Percentiles rank a stretch among this genome's conserved stretches.
These are phyloP conservation scores for Xylariomycetidae sp. DNA, from an alignment of 2,329 filamentous ascomycete species.

Conservation along the genomic window DNA sequence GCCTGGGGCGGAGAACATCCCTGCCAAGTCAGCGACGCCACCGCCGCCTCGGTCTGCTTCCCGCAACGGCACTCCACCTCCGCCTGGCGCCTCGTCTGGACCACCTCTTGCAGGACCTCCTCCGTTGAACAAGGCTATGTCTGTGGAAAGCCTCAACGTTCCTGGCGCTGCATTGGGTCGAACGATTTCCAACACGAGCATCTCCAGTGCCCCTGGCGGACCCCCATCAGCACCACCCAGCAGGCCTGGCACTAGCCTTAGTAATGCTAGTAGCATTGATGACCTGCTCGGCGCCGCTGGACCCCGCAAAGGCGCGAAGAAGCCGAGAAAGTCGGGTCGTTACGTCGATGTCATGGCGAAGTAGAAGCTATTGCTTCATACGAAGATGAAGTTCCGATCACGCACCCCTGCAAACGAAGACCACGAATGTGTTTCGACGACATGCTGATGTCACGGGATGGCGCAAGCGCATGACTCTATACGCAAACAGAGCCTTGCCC, in stretches of 20 bases:
- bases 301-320: constrained; percentile 62
- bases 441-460: not conserved
- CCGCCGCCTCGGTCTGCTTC: constrained; percentile 75
- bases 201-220: constrained; percentile 25
- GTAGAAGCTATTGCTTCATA: constrained; percentile 21
- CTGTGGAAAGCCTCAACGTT: constrained; percentile 30
- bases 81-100: constrained; percentile 35
- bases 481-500: constrained; percentile 1
- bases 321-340: constrained; percentile 73
- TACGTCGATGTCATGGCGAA: constrained; percentile 97
- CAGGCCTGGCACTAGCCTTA: constrained; percentile 74
- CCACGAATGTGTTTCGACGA: not conserved
- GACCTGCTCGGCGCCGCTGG: constrained; percentile 75
- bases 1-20: constrained; percentile 57
- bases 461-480: not conserved
- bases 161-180: constrained; percentile 26
- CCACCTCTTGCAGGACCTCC: constrained; percentile 16
- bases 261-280: constrained; percentile 90
- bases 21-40: constrained; percentile 60
- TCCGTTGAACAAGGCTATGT: constrained; percentile 28
- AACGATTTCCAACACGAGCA: constrained; percentile 42
- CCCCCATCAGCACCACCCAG: constrained; percentile 51
- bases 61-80: constrained; percentile 46
- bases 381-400: not conserved
- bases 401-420: not conserved